Conservation (phyloP, 768 basidiomycete genomes). For the Mycena olivaceomarginata region DNA sequence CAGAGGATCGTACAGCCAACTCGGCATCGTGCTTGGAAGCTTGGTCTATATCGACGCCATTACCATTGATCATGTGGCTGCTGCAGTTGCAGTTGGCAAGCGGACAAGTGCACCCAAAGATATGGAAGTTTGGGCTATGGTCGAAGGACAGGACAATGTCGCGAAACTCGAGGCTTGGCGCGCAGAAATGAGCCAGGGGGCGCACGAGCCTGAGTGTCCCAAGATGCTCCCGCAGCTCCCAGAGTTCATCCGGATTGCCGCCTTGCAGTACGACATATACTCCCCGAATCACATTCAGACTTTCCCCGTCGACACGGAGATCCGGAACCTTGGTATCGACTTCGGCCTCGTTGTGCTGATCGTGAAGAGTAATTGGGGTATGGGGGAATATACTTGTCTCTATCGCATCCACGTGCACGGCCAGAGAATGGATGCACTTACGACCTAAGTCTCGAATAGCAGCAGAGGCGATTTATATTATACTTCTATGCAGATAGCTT, state of each 20-base stretch:
- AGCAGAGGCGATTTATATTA: no score
- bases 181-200: conserved; percentile 61
- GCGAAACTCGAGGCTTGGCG: conserved; percentile 75
- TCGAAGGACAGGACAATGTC: conserved; percentile 86
- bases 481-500: not conserved
- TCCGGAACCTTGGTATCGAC: conserved; percentile 84
- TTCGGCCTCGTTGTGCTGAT: conserved; percentile 90
- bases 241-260: conserved; percentile 78
- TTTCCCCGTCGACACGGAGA: conserved; percentile 82
- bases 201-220: conserved; percentile 62
- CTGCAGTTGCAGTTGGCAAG: conserved; percentile 89
- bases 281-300: conserved; percentile 82
- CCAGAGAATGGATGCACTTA: conserved; percentile 65
- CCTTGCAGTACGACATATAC: conserved; percentile 79
- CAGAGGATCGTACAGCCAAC: conserved; percentile 82
- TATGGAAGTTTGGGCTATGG: conserved; percentile 94
- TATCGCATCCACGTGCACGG: conserved; percentile 92
- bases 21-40: conserved; percentile 87
- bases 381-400: conserved; percentile 89
- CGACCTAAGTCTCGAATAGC: conserved; percentile 33
- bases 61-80: conserved; percentile 92
- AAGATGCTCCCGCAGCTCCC: conserved; percentile 64
- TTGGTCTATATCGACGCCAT: conserved; percentile 86
- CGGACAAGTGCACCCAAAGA: conserved; percentile 82
- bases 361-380: conserved; percentile 92